Base-by-base conservation (phyloP, 768 basidiomycete genomes). In the Mycena pura region DNA sequence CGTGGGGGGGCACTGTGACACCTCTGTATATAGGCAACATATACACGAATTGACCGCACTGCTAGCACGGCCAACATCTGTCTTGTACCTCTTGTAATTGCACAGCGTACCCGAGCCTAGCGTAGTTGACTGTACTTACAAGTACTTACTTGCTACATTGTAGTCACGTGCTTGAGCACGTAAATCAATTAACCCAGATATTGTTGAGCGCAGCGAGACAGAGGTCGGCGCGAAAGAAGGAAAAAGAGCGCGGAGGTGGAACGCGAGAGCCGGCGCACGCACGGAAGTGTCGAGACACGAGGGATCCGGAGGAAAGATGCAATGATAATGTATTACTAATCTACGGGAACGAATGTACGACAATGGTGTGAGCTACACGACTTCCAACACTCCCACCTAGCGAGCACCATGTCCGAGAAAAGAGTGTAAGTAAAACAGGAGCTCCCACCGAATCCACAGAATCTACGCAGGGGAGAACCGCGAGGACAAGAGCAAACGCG, bases 301-400 rank as follows among this genome's bases (percentile, higher is more conserved):
- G 41, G 9, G 19, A 21, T 44, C 41, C 41, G 41, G 41, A n/a
- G 41, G 22, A 44, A 19, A 44, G 22, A 44, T 44, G 41, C 41
- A 24, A 44, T 10, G 19, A 44, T 44, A 36, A 9, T 36, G 34
- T 36, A 36, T 36, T 36, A 36, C 34, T 36, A 36, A 36, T 8
- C 34, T 36, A 36, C 34, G 34, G 34, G 17, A 36, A 17, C 17
- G 34, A 9, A 17, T 36, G 17, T 36, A 44, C 41, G 41, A n/a
- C 41, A 24, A 24, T 19, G 41, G n/a, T 44, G 46, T 25, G 46
- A 48, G 46, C 46, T 48, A 48, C 46, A 48, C 24, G 4, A 3
- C 15, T 17, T 27, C 13, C 46, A 48, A 48, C 46, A 48, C 46
- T 48, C 46, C 46, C 46, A 48, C 46, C 46, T 48, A 48, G 46